Conservation (phyloP, 2,329 filamentous ascomycete genomes). For the Xylaria sp. region DNA sequence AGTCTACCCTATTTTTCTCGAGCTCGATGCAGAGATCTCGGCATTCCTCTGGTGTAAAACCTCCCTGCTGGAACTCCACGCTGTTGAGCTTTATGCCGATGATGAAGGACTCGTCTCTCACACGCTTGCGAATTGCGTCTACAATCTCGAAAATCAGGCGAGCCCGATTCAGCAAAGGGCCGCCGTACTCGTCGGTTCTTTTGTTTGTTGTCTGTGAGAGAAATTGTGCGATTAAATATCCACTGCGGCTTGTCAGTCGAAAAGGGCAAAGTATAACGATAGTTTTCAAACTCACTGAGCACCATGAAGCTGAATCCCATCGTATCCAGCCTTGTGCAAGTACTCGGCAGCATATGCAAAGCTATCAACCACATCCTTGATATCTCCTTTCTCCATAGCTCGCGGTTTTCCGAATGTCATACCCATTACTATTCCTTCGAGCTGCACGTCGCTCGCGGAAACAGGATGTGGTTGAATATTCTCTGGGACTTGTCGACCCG, state of each 20-base stretch:
- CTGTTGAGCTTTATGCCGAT: constrained; percentile 51
- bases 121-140: constrained; percentile 48
- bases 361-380: constrained; percentile 29
- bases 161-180: constrained; percentile 53
- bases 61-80: constrained; percentile 57
- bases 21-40: constrained; percentile 60
- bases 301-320: constrained; percentile 52
- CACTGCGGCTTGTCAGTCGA: constrained; percentile 33
- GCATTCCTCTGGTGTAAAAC: constrained; percentile 35
- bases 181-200: constrained; percentile 64
- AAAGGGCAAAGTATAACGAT: too few relatives aligned
- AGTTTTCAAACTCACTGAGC: constrained; percentile 63
- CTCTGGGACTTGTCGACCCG: constrained; percentile 58
- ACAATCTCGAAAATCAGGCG: constrained; percentile 59
- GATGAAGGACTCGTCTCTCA: constrained; percentile 13
- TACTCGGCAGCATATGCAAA: constrained; percentile 35
- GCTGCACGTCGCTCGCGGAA: constrained; percentile 48
- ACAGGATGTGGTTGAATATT: constrained; percentile 45
- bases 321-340: constrained; percentile 35
- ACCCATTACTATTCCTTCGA: constrained; percentile 50
- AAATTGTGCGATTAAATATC: constrained; percentile 64
- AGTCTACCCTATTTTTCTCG: constrained; percentile 62
- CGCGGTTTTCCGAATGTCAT: constrained; percentile 49
- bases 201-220: constrained; percentile 56
- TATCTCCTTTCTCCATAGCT: constrained; percentile 29